Base-by-base conservation (phyloP, 331 rosid genomes). In the Cucumis variabilis region DNA sequence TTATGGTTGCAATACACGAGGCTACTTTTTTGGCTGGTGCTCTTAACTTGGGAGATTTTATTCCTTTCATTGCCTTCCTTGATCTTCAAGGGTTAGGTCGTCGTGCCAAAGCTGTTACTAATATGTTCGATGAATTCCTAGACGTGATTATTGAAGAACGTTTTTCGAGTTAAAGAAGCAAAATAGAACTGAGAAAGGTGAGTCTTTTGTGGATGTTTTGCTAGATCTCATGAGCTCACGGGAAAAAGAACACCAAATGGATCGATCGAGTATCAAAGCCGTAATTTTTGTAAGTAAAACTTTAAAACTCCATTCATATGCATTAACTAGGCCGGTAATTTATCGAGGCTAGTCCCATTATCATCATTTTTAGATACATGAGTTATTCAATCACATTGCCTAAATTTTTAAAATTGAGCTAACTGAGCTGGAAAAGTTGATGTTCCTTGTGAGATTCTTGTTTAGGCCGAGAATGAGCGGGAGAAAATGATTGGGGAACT, bases 71-170 rank as follows among this genome's bases (percentile, higher is more conserved):
- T 3, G 90, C 91, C 16, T 33, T 85, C 28, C 91, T 94, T 86
- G 96, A 94, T 55, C 90, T 94, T 63, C 93, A 94, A 50, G 95
- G 96, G 14, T 82, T 92, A 37, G 91, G 78, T 8, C 88, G 68
- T 46, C 90, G 92, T 2, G 86, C 88, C 92, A 92, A 93, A 76
- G 87, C 3, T 0, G 15, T 90, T 33, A 28, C 66, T 21, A 91
- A 91, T 84, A 60, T 90, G 58, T 91, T 89, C 13, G 92, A 92
- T 30, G 90, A 76, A 28, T 91, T 91, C 65, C 86, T 94, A 7
- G 94, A 93, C 71, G 90, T 83, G 88, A 73, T 89, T 23, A 92
- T 94, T 19, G 92, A 94, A 46, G 90, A 92, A 66, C 94, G 89
- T 72, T 7, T 72, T 7, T 89, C 9, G 86, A 91, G 60, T 85